Evolutionary conservation across 1,139 yeast genomes (phyloP).

Genomic region (Sugiyamaella sp.): DNA sequence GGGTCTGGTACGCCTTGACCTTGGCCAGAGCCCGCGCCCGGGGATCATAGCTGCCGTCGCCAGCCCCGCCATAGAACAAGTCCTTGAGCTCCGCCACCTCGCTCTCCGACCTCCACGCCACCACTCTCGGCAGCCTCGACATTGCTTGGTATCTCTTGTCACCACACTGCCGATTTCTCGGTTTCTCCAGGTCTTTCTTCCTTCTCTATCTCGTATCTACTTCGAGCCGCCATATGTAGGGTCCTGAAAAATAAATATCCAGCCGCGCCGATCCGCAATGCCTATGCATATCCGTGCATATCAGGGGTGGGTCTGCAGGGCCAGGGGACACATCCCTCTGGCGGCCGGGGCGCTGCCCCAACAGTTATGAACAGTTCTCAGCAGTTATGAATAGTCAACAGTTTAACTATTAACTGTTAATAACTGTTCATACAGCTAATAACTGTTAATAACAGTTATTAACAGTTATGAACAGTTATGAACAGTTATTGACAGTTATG

Average conservation of each 20-base stretch:
- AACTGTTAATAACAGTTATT: too few relatives aligned
- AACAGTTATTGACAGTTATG: too few relatives aligned
- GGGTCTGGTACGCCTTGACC: slow-evolving; percentile 54
- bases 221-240: too few relatives aligned
- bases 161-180: too few relatives aligned
- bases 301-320: not conserved
- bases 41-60: slow-evolving; percentile 41
- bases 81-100: slow-evolving; percentile 59
- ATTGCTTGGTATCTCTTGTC: slow-evolving; percentile 10
- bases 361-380: not conserved
- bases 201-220: too few relatives aligned
- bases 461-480: too few relatives aligned
- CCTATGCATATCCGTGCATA: too few relatives aligned
- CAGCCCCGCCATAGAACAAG: slow-evolving; percentile 55
- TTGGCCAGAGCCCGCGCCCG: slow-evolving; percentile 52
- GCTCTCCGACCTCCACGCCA: slow-evolving; percentile 55
- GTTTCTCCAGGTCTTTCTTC: too few relatives aligned
- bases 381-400: not conserved
- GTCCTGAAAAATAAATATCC: not conserved
- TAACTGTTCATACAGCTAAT: too few relatives aligned
- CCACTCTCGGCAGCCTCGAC: slow-evolving; percentile 50
- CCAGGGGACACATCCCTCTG: not conserved
- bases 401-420: too few relatives aligned
- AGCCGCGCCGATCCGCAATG: not conserved
- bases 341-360: not conserved